Conservation (phyloP, 495 filamentous ascomycete species). For the Lepidopterella palustris region DNA sequence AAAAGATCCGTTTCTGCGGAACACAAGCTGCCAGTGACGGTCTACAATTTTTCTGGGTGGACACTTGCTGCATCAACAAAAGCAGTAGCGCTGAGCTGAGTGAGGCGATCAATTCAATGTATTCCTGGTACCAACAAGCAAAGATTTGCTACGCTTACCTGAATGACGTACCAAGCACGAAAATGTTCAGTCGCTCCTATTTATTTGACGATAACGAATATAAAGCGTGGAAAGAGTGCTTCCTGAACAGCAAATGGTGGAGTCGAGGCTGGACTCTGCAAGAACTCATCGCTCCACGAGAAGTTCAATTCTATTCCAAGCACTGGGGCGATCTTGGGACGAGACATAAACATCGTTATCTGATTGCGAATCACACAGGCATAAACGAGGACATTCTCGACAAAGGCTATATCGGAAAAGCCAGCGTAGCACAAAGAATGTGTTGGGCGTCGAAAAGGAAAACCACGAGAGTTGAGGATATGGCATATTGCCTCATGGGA, state of each 20-base stretch:
- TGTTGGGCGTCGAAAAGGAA: slow-evolving; percentile 14
- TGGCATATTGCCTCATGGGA: slow-evolving; percentile 19
- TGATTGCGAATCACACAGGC: background rate
- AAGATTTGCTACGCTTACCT: slow-evolving; percentile 21
- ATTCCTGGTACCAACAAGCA: slow-evolving; percentile 14
- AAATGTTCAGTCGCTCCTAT: too few relatives aligned
- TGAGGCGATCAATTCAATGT: slow-evolving; percentile 24
- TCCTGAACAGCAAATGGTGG: background rate
- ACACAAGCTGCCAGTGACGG: too few relatives aligned
- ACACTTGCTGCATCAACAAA: too few relatives aligned
- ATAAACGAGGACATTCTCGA: background rate
- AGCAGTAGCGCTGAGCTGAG: slow-evolving; percentile 10
- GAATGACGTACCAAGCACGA: background rate
- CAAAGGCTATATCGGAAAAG: background rate
- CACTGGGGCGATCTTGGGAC: slow-evolving; percentile 3
- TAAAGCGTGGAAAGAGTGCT: background rate
- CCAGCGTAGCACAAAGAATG: slow-evolving; percentile 7
- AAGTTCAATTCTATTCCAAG: slow-evolving; percentile 1
- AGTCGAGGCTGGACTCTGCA: too few relatives aligned
- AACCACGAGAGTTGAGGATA: slow-evolving; percentile 17
- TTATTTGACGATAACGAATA: background rate
- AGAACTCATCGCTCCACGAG: slow-evolving; percentile 5
- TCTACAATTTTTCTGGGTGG: too few relatives aligned
- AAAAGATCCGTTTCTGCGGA: too few relatives aligned
- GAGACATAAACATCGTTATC: background rate